These are phyloP conservation scores for Stagonosporopsis chrysanthemi DNA, from an alignment of 2,329 filamentous ascomycete genomes.

Conservation along the genomic window DNA sequence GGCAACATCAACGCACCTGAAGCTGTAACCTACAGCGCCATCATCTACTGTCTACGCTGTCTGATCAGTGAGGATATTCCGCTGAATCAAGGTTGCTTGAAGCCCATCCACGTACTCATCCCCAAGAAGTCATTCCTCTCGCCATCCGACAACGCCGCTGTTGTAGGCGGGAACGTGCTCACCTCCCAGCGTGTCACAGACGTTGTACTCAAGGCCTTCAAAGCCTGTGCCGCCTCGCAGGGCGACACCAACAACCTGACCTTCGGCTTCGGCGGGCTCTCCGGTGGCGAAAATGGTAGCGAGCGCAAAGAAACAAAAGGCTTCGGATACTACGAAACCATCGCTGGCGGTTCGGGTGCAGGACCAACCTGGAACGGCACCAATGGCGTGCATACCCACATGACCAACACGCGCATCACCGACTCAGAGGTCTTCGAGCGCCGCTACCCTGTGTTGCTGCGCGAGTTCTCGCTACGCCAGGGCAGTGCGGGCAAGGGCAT, in stretches of 20 bases:
- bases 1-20: conserved; percentile 82
- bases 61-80: conserved; percentile 84
- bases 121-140: conserved; percentile 76
- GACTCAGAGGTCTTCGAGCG: conserved; percentile 82
- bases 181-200: conserved; percentile 82
- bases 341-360: conserved; percentile 78
- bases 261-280: conserved; percentile 75
- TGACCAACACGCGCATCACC: conserved; percentile 87
- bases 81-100: conserved; percentile 84
- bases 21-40: conserved; percentile 82
- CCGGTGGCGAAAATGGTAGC: conserved; percentile 20
- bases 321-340: conserved; percentile 89
- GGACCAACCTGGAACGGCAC: conserved; percentile 77
- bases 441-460: conserved; percentile 75
- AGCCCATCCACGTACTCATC: conserved; percentile 77
- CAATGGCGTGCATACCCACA: conserved; percentile 80
- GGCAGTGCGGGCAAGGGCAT: conserved; percentile 71
- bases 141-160: conserved; percentile 77
- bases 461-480: conserved; percentile 70
- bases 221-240: conserved; percentile 78
- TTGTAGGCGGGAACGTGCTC: conserved; percentile 83
- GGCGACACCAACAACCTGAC: conserved; percentile 87
- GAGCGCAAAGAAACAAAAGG: conserved; percentile 67
- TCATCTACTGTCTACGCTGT: conserved; percentile 84
- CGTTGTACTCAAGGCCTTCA: conserved; percentile 81